These are phyloP conservation scores for Blastobotrys malaysiensis DNA, from an alignment of 1,139 yeast genomes.

Conservation along the genomic window DNA sequence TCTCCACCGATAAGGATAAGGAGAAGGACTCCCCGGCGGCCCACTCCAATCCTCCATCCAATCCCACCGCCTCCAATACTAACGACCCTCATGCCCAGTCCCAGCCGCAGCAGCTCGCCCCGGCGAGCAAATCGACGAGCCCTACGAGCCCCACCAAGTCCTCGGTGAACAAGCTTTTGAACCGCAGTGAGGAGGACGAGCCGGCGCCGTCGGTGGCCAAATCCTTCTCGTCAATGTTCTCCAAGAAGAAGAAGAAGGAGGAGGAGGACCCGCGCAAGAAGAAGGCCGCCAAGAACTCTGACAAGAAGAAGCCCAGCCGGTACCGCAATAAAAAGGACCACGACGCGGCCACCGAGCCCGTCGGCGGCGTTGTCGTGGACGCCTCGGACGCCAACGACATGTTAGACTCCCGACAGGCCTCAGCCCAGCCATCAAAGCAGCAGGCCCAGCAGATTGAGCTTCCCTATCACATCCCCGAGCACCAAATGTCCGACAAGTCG, in stretches of 20 bases:
- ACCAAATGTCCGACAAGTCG: conserved; percentile 35
- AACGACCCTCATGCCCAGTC: conserved; percentile 1
- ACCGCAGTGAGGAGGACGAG: conserved; percentile 14
- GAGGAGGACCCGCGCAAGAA: conserved; percentile 16
- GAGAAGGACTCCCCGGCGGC: no score
- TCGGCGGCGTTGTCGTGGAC: conserved; percentile 9
- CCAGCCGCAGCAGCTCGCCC: not conserved
- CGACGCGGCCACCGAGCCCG: conserved; percentile 11
- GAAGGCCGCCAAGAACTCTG: conserved; percentile 9
- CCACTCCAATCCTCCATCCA: conserved; percentile 2
- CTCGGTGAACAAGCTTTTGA: conserved; percentile 16
- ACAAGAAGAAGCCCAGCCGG: conserved; percentile 12
- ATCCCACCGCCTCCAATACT: conserved; percentile 4
- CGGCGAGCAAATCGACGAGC: conserved; percentile 4
- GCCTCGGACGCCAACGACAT: not conserved
- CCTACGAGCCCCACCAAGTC: conserved; percentile 6
- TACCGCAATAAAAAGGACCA: conserved; percentile 9
- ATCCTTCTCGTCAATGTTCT: conserved; percentile 20
- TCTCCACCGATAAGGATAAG: conserved; percentile 11
- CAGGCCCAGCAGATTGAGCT: conserved; percentile 28
- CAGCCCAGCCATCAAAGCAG: conserved; percentile 18
- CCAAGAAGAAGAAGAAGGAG: conserved; percentile 19
- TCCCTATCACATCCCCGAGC: conserved; percentile 36
- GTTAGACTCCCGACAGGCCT: not conserved
- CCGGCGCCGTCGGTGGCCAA: conserved; percentile 9